Percentiles rank a stretch among this genome's conserved stretches.
Conservation (phyloP, 495 filamentous ascomycete species). For the Aspergillus egyptiacus region DNA sequence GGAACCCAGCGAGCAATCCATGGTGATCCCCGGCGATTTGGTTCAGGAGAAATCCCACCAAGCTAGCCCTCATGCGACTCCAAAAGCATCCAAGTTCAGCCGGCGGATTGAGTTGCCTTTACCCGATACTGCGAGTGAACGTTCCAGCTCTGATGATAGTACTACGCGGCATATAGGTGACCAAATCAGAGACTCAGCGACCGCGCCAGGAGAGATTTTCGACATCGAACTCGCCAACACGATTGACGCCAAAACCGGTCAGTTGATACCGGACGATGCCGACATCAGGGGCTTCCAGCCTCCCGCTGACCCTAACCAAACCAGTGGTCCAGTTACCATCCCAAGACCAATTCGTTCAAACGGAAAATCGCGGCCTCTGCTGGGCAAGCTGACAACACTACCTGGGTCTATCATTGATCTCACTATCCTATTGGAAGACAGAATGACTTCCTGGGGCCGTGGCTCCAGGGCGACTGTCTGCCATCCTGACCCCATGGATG, state of each 20-base stretch:
- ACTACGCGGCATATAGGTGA: constrained; percentile 12
- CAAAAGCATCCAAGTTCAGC: constrained; percentile 30
- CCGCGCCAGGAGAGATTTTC: constrained; percentile 15
- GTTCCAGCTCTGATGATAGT: constrained; percentile 26
- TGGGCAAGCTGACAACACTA: constrained; percentile 40
- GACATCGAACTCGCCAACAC: constrained; percentile 37
- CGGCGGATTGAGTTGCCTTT: constrained; percentile 34
- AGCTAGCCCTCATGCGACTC: constrained; percentile 21
- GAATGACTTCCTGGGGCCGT: constrained; percentile 71
- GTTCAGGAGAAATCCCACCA: constrained; percentile 1
- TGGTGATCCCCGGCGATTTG: constrained; percentile 6
- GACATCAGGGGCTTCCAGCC: constrained; percentile 18
- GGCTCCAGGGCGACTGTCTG: constrained; percentile 53
- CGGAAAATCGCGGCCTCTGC: constrained; percentile 33
- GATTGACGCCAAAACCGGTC: constrained; percentile 39
- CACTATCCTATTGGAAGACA: constrained; percentile 55
- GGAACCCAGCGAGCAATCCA: constrained; percentile 30
- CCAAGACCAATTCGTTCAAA: constrained; percentile 18
- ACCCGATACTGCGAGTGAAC: constrained; percentile 42
- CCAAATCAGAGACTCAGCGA: not conserved
- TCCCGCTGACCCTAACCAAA: constrained; percentile 9
- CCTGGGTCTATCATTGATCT: constrained; percentile 47
- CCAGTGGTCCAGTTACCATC: constrained; percentile 1
- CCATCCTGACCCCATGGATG: constrained; percentile 53
- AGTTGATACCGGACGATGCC: constrained; percentile 26